Percentiles rank a stretch among this genome's conserved stretches.
Conservation (phyloP, 768 basidiomycete genomes). For the Lentinula sp. region DNA sequence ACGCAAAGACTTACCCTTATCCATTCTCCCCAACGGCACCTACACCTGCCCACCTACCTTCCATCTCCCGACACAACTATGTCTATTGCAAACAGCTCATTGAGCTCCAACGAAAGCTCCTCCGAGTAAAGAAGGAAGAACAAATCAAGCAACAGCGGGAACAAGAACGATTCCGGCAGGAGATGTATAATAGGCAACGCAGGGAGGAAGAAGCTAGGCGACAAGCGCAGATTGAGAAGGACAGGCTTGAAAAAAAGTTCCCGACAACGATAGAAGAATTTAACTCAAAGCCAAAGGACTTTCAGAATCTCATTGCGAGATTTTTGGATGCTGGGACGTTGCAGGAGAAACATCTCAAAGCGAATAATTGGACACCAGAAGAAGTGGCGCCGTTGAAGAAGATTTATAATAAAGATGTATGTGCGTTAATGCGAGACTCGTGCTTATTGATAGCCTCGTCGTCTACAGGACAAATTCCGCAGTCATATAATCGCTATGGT, state of each 20-base stretch:
- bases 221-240: not conserved
- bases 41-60: not conserved
- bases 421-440: not conserved
- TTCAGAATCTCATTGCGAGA: not conserved
- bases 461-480: not conserved
- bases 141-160: not conserved
- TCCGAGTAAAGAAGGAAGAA: not conserved
- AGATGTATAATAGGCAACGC: not conserved
- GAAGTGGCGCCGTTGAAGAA: not conserved
- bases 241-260: not conserved
- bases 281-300: not conserved
- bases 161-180: not conserved
- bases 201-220: not conserved
- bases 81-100: not conserved
- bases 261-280: conserved; percentile 1
- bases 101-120: not conserved
- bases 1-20: not conserved
- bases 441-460: not conserved
- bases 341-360: not conserved
- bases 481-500: not conserved
- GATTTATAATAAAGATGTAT: conserved; percentile 8
- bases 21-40: conserved; percentile 4
- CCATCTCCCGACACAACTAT: conserved; percentile 1
- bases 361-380: not conserved
- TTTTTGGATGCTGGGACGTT: not conserved